These are phyloP conservation scores for Tagetes erecta DNA, from an alignment of 129 eudicot genomes.

Conservation along the genomic window DNA sequence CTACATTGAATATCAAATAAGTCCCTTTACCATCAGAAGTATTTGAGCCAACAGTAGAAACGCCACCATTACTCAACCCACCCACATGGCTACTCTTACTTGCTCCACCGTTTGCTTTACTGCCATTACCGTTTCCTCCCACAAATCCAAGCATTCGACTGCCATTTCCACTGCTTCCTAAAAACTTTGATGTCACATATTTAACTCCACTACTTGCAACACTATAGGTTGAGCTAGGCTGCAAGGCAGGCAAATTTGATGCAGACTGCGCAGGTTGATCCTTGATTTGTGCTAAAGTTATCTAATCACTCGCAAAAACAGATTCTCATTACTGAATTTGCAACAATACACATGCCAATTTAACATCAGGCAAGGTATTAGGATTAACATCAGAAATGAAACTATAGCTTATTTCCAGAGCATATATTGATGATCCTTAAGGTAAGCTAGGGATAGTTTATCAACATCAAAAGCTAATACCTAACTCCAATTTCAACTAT, in stretches of 20 bases:
- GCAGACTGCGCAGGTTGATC: conserved; percentile 59
- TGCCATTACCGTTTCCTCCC: conserved; percentile 56
- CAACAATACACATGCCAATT: background rate
- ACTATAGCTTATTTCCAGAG: conserved; percentile 10
- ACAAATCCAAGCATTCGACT: conserved; percentile 76
- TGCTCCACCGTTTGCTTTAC: conserved; percentile 45
- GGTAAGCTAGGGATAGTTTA: conserved; percentile 41
- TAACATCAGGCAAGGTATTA: conserved; percentile 6
- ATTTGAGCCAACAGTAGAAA: conserved; percentile 39
- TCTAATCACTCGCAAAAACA: conserved; percentile 38
- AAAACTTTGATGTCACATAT: conserved; percentile 68
- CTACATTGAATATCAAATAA: conserved; percentile 81
- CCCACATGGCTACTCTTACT: conserved; percentile 38
- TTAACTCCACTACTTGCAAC: conserved; percentile 71
- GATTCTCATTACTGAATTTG: conserved; percentile 15
- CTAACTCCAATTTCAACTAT: no score
- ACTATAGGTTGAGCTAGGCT: conserved; percentile 55
- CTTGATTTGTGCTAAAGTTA: conserved; percentile 72
- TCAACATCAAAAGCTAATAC: no score
- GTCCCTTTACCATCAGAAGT: conserved; percentile 79
- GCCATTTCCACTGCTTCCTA: conserved; percentile 76
- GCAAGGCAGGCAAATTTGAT: conserved; percentile 35
- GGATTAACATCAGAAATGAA: conserved; percentile 16
- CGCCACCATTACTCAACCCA: conserved; percentile 52
- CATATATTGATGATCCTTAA: conserved; percentile 57